Base-by-base conservation (phyloP, 2,329 filamentous ascomycete species). In the Alternaria gaisen region DNA sequence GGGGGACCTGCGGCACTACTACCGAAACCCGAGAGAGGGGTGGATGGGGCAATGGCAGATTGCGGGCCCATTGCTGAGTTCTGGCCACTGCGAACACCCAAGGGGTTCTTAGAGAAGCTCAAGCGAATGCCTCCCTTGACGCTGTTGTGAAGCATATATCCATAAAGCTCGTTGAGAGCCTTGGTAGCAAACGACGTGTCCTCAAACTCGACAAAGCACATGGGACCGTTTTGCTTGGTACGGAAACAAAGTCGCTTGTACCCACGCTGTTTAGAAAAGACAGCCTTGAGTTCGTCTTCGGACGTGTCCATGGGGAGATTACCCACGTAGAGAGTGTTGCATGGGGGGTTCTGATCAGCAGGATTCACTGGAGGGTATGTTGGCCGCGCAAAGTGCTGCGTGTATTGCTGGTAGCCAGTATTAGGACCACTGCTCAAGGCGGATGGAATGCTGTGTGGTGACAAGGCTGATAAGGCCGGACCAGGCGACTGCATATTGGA, bases 141-240 rank as follows among this genome's bases (percentile, higher is more conserved):
- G 72, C 93, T 97, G 80, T 97, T 97, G 76, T 94, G 93, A 32
- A 98, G 85, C 50, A 87, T 88, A 51, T 91, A 88, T 0, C 95
- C 95, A 72, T 98, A 97, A 1, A 98, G 85, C 58, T 97, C 93
- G 66, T 94, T 88, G 3, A 98, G 85, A 1, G 94, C 91, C 79
- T 95, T 97, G 42, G 94, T 97, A 0, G 95, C 94, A 73, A 93
- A 94, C 1, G 92, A 91, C 11, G 97, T 86, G 72, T 97, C 94
- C 73, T 98, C 94, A 70, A 98, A 99, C 79, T 99, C 95, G 38
- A 99, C 95, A 78, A 98, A 98, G 77, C 95, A 98, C 94, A 98
- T 98, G 2, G 94, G 94, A 0, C 94, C 94, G 70, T 97, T 97
- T 67, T 92, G 88, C 82, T 98, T 98, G 55, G 93, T 96, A 34